These are phyloP conservation scores for Psilocybe tampanensis DNA, from an alignment of 768 basidiomycete genomes.

Conservation along the genomic window DNA sequence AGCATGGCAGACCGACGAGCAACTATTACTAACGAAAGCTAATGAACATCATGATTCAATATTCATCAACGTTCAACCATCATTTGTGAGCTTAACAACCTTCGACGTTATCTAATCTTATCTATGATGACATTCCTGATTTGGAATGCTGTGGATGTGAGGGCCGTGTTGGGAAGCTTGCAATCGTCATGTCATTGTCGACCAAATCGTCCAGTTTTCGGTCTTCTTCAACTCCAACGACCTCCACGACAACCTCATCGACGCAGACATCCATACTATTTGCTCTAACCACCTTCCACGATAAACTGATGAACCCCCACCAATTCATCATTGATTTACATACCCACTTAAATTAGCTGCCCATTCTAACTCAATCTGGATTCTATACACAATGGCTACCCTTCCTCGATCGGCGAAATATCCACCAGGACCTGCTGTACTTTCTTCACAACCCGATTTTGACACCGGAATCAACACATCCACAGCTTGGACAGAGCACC, in stretches of 20 bases:
- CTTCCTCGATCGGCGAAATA: conserved; percentile 24
- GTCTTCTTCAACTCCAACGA: background rate
- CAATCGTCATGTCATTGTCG: background rate
- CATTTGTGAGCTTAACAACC: no score
- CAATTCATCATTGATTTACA: background rate
- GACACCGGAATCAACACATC: conserved; percentile 82
- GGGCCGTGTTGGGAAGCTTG: background rate
- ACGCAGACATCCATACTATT: background rate
- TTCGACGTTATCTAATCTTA: background rate
- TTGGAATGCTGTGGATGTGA: background rate
- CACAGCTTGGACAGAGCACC: conserved; percentile 72
- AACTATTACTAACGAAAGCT: no score
- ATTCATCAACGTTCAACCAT: no score
- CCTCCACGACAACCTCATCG: background rate
- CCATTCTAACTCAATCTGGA: background rate
- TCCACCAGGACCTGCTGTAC: conserved; percentile 16
- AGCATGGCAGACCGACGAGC: no score
- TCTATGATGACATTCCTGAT: background rate
- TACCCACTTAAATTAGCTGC: background rate
- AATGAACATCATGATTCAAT: no score
- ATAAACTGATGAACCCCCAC: background rate
- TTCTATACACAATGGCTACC: conserved; percentile 19
- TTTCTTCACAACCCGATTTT: conserved; percentile 47
- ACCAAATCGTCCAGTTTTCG: no score
- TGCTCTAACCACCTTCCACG: background rate